Evolutionary conservation across 139 green algal genomes (phyloP).

Genomic region (Closterium sp.): DNA sequence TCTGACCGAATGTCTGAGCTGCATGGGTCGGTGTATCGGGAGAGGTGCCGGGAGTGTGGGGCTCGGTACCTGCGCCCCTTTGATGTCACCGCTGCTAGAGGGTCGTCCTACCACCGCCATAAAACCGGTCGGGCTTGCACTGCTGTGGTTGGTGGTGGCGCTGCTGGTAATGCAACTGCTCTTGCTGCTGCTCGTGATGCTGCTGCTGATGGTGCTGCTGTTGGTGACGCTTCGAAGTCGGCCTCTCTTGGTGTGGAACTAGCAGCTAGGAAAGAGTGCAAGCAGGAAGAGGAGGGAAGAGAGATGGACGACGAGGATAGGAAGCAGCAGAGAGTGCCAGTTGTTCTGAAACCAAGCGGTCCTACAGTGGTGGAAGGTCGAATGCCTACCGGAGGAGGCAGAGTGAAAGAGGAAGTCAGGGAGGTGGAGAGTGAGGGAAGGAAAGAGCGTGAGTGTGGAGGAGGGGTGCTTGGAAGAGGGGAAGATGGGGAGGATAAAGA

Average conservation of each 20-base stretch:
- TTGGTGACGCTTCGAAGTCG: too few relatives aligned
- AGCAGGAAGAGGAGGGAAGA: not conserved
- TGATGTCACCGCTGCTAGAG: slow-evolving; percentile 28
- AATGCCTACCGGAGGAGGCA: not conserved
- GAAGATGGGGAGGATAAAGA: not conserved
- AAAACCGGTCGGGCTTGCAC: slow-evolving; percentile 11
- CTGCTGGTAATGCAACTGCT: too few relatives aligned
- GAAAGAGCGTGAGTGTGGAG: not conserved
- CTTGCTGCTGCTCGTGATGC: too few relatives aligned
- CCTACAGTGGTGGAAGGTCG: not conserved
- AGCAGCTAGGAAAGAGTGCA: not conserved
- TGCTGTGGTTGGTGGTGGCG: not conserved
- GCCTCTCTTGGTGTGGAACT: not conserved
- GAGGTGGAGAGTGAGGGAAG: too few relatives aligned
- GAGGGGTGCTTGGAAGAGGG: not conserved
- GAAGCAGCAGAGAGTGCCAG: not conserved
- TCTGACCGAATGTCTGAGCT: slow-evolving; percentile 78
- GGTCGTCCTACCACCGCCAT: slow-evolving; percentile 28
- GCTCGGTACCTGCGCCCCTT: slow-evolving; percentile 46
- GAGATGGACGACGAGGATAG: not conserved
- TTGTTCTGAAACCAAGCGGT: not conserved
- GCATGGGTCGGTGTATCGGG: slow-evolving; percentile 93
- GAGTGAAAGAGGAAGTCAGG: too few relatives aligned
- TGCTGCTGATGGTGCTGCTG: not conserved
- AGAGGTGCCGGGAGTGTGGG: slow-evolving; percentile 78